Conservation (phyloP, 2,329 filamentous ascomycete genomes). For the Chaetomiaceae sp. region DNA sequence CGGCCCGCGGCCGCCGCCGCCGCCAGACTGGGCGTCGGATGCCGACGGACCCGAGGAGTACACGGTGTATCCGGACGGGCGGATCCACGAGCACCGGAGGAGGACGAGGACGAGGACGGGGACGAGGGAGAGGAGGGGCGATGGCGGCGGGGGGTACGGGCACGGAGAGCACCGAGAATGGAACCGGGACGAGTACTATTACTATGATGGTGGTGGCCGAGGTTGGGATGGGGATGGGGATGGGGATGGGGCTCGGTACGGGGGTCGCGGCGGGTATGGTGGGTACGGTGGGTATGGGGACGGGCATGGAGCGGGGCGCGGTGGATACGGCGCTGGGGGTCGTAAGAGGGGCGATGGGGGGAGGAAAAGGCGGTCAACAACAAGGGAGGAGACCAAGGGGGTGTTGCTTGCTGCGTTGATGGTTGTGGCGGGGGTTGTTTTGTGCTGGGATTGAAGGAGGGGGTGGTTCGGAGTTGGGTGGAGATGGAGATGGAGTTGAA, state of each 20-base stretch:
- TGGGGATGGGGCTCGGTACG: background rate
- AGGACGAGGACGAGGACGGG: background rate
- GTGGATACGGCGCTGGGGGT: too few relatives aligned
- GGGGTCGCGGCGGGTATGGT: too few relatives aligned
- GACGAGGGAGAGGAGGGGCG: background rate
- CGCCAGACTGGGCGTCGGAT: background rate
- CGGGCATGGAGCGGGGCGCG: too few relatives aligned
- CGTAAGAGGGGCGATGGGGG: background rate
- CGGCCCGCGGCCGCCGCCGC: too few relatives aligned
- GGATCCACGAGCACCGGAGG: background rate
- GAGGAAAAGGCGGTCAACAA: background rate
- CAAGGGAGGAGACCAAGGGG: constrained; percentile 8
- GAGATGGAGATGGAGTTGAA: background rate
- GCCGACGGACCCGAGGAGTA: constrained; percentile 3
- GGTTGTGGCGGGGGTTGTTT: constrained; percentile 9
- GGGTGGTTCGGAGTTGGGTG: background rate
- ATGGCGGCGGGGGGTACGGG: too few relatives aligned
- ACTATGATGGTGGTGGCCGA: background rate
- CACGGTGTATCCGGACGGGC: constrained; percentile 9
- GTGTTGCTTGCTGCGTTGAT: constrained; percentile 8
- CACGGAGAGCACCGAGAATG: too few relatives aligned
- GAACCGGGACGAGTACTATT: too few relatives aligned
- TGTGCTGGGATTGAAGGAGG: constrained; percentile 10
- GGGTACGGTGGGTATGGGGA: too few relatives aligned
- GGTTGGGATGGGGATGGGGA: background rate